phyloP scores from a whole-genome alignment of 257 asterid genomes.

The Schizonepeta tenuifolia region DNA sequence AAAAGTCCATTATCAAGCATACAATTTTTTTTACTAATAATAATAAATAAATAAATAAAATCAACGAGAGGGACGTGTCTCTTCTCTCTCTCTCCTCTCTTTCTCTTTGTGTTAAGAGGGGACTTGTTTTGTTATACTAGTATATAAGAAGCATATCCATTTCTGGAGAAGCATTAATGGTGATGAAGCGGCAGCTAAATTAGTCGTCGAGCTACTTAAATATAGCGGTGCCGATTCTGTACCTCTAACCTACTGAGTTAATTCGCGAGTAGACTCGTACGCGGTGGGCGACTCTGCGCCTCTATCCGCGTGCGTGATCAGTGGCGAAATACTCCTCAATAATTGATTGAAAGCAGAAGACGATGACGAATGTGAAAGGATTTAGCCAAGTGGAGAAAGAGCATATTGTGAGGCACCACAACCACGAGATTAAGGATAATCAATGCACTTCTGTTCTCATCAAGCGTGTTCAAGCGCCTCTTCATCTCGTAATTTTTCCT shows the following conservation, averaged over 20 bases:
- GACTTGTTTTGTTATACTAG: slow-evolving; percentile 8
- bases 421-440: slow-evolving; percentile 48
- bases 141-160: background rate
- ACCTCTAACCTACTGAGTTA: slow-evolving; percentile 24
- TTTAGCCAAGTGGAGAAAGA: slow-evolving; percentile 50
- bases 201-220: background rate
- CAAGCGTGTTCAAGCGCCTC: slow-evolving; percentile 69
- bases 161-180: slow-evolving; percentile 26
- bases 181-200: slow-evolving; percentile 37
- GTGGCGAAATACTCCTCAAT: slow-evolving; percentile 14
- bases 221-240: slow-evolving; percentile 25
- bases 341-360: background rate
- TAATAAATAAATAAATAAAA: background rate
- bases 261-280: slow-evolving; percentile 1
- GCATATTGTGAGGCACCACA: slow-evolving; percentile 55
- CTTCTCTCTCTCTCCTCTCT: no score
- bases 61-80: background rate
- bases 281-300: background rate
- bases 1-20: no score
- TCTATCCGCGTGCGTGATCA: slow-evolving; percentile 25
- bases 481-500: slow-evolving; percentile 51
- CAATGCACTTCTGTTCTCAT: slow-evolving; percentile 66
- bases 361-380: slow-evolving; percentile 49
- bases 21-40: no score
- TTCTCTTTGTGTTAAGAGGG: background rate